Conservation (phyloP, 352 stramenopile genomes). For the Thalassiosira livingstoniorum region DNA sequence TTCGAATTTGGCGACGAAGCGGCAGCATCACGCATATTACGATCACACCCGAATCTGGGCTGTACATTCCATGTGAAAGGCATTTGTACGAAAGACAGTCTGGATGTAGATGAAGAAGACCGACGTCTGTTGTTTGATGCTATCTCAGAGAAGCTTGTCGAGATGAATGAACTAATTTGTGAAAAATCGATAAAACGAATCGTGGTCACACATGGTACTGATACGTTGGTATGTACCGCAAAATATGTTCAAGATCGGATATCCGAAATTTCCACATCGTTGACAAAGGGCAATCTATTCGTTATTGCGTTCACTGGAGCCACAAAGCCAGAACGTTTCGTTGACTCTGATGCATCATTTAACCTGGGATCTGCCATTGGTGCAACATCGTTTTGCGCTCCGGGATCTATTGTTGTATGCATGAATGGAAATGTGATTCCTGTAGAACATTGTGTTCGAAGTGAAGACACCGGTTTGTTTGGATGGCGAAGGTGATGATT, state of each 20-base stretch:
- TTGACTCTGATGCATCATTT: conserved; percentile 67
- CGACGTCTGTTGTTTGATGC: conserved; percentile 24
- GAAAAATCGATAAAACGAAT: conserved; percentile 22
- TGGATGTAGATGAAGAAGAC: conserved; percentile 60
- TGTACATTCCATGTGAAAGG: conserved; percentile 37
- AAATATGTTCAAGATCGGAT: neutral
- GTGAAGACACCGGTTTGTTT: conserved; percentile 13
- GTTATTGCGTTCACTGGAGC: conserved; percentile 63
- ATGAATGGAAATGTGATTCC: conserved; percentile 66
- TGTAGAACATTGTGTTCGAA: conserved; percentile 36
- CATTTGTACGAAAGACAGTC: conserved; percentile 65
- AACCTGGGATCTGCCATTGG: conserved; percentile 64
- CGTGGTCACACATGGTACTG: conserved; percentile 68
- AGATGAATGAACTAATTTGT: neutral
- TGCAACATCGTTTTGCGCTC: conserved; percentile 30
- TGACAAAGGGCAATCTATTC: neutral
- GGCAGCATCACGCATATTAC: conserved; percentile 50
- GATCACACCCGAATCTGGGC: conserved; percentile 50
- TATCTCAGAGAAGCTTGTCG: neutral
- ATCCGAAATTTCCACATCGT: neutral
- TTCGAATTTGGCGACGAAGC: conserved; percentile 63
- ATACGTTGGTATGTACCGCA: conserved; percentile 67
- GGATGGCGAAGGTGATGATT: neutral
- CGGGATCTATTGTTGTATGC: conserved; percentile 54
- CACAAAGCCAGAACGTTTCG: conserved; percentile 69